These are phyloP conservation scores for Colletotrichum sp. DNA, from an alignment of 2,329 filamentous ascomycete genomes.

Conservation along the genomic window DNA sequence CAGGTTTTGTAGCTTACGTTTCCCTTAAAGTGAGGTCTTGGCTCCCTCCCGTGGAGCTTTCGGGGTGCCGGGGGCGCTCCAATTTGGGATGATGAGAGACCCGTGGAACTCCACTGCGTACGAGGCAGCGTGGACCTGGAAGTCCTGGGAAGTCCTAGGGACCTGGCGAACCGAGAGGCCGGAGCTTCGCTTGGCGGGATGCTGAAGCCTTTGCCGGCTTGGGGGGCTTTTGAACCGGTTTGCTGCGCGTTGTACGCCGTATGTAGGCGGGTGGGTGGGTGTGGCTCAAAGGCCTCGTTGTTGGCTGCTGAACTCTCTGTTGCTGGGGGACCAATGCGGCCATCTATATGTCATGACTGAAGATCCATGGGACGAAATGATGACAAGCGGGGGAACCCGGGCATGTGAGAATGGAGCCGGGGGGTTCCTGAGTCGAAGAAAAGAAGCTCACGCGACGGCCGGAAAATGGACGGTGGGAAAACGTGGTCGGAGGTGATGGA, in stretches of 20 bases:
- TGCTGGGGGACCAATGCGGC: slow-evolving; percentile 1
- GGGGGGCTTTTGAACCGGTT: background rate
- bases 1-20: slow-evolving; percentile 21
- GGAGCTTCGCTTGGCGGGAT: slow-evolving; percentile 9
- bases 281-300: background rate
- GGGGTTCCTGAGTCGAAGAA: background rate
- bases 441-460: background rate
- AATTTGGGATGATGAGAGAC: slow-evolving; percentile 16
- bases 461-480: background rate
- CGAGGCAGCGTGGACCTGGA: slow-evolving; percentile 14
- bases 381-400: slow-evolving; percentile 6
- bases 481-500: background rate
- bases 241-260: background rate
- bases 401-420: slow-evolving; percentile 4
- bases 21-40: slow-evolving; percentile 15
- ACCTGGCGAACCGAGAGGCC: background rate
- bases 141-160: background rate
- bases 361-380: slow-evolving; percentile 16
- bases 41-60: slow-evolving; percentile 14
- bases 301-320: background rate
- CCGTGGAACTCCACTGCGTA: slow-evolving; percentile 16
- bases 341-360: slow-evolving; percentile 10
- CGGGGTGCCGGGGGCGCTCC: slow-evolving; percentile 9
- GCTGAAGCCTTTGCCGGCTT: background rate
- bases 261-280: background rate